Evolutionary conservation across 306 rosid genomes (phyloP).

Genomic region (Ceratonia siliqua): DNA sequence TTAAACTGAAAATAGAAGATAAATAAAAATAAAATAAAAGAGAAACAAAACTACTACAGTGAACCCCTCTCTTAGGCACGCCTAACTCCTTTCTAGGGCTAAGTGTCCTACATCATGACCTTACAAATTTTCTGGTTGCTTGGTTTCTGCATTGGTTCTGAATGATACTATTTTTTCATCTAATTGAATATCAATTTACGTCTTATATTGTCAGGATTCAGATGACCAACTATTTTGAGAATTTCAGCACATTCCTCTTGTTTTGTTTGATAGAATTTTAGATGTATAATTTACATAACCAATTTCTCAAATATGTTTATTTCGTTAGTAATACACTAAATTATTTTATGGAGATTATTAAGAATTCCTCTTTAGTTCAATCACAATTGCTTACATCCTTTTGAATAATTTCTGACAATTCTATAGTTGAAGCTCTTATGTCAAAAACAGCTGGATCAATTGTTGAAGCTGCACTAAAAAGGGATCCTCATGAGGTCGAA

Average conservation of each 20-base stretch:
- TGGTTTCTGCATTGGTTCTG: conserved; percentile 10
- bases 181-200: background rate
- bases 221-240: background rate
- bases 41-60: too few relatives aligned
- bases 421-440: conserved; percentile 72
- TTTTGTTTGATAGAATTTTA: conserved; percentile 26
- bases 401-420: conserved; percentile 41
- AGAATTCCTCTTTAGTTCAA: conserved; percentile 8
- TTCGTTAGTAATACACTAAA: conserved; percentile 9
- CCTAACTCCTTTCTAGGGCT: too few relatives aligned
- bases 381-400: conserved; percentile 28
- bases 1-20: too few relatives aligned
- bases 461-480: conserved; percentile 87
- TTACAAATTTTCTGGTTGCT: conserved; percentile 5
- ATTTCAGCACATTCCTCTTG: conserved; percentile 15
- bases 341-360: background rate
- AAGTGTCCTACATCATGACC: too few relatives aligned
- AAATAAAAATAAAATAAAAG: too few relatives aligned
- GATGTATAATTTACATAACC: conserved; percentile 14
- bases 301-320: conserved; percentile 18
- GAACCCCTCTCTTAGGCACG: too few relatives aligned
- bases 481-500: conserved; percentile 92
- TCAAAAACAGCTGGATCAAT: conserved; percentile 94
- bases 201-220: too few relatives aligned
- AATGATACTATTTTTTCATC: background rate